A percentile compares a stretch with the other conserved stretches of the same genome.
Conservation (phyloP, 768 basidiomycete genomes). For the Suillus fuscotomentosus region DNA sequence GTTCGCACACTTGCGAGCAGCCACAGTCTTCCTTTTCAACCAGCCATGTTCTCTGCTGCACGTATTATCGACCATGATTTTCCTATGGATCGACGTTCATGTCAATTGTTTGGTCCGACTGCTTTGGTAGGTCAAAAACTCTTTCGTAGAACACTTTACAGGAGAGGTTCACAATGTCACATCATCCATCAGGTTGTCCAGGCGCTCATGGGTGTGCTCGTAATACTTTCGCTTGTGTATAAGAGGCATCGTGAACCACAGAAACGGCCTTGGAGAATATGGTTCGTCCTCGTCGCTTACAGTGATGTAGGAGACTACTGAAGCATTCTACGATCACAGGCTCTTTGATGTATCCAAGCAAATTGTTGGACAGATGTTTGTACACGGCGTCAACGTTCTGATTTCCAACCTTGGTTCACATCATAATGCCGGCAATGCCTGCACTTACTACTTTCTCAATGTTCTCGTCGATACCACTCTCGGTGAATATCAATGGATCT, state of each 20-base stretch:
- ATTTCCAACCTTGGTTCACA: conserved; percentile 77
- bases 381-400: conserved; percentile 76
- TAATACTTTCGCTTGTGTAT: conserved; percentile 81
- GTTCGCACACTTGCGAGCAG: background rate
- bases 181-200: conserved; percentile 61
- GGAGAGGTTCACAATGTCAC: conserved; percentile 4
- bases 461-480: conserved; percentile 76
- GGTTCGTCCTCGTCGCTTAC: conserved; percentile 44
- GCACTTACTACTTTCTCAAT: conserved; percentile 90
- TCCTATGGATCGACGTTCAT: conserved; percentile 42
- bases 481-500: conserved; percentile 46
- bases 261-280: conserved; percentile 90
- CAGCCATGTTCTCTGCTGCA: conserved; percentile 14
- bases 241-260: conserved; percentile 87
- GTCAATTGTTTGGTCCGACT: conserved; percentile 46
- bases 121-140: conserved; percentile 35
- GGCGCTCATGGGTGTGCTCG: conserved; percentile 85
- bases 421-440: conserved; percentile 76
- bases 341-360: conserved; percentile 94
- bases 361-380: conserved; percentile 79
- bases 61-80: conserved; percentile 19
- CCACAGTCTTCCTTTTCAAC: background rate
- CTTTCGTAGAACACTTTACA: background rate
- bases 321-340: conserved; percentile 40
- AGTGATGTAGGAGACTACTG: conserved; percentile 7